A percentile compares a stretch with the other conserved stretches of the same genome.
Evolutionary conservation across 208 protist species (phyloP).

Genomic region (Trypanosomatidae sp.): DNA sequence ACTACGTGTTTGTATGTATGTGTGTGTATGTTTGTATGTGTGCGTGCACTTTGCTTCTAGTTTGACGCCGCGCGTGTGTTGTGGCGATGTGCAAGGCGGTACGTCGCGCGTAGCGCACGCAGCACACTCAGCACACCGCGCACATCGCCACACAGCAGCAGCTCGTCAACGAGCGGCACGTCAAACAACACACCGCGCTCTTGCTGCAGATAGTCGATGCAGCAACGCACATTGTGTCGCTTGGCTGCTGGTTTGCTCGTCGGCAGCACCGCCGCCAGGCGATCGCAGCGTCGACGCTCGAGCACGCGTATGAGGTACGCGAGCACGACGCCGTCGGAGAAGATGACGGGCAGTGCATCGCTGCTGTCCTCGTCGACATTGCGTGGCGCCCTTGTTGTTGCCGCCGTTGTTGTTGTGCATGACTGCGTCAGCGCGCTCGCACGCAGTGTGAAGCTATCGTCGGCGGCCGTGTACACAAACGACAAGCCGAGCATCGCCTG

Average conservation of each 20-base stretch:
- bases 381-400: background rate
- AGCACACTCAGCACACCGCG: conserved; percentile 29
- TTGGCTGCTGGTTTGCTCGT: conserved; percentile 32
- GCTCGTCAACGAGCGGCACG: conserved; percentile 31
- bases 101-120: conserved; percentile 1
- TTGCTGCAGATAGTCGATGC: conserved; percentile 40
- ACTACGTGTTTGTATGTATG: too few species aligned
- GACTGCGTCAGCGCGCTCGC: too few species aligned
- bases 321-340: conserved; percentile 68
- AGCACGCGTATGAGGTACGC: conserved; percentile 38
- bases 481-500: conserved; percentile 15
- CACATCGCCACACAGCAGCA: conserved; percentile 21
- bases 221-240: conserved; percentile 61
- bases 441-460: conserved; percentile 20
- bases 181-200: conserved; percentile 19
- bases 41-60: too few species aligned
- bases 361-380: background rate
- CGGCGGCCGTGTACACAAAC: conserved; percentile 33
- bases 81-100: too few species aligned
- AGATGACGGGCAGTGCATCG: conserved; percentile 17
- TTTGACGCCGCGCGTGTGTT: too few species aligned
- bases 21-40: too few species aligned
- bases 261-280: conserved; percentile 44
- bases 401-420: background rate
- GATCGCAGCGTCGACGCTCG: conserved; percentile 41